phyloP scores from a whole-genome alignment of 148 eudicot species.

The Gaultheria prostrata region DNA sequence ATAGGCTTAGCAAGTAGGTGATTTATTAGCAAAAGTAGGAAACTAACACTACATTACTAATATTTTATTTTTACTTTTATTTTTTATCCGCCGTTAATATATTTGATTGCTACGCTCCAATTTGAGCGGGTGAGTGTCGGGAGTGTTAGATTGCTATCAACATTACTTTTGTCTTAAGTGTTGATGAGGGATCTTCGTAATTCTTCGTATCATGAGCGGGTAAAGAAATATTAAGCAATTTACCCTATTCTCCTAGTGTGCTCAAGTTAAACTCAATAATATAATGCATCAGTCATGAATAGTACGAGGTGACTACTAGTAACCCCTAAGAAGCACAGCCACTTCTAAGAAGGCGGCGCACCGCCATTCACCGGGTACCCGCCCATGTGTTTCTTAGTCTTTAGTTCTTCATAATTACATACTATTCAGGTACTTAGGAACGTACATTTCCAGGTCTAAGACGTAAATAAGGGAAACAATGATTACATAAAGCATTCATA shows the following conservation, averaged over 20 bases:
- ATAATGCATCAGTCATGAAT: not conserved
- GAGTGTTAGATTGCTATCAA: too few species aligned
- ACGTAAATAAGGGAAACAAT: not conserved
- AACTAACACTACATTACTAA: too few species aligned
- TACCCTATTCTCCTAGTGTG: not conserved
- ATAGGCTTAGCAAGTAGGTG: too few species aligned
- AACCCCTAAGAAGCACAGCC: not conserved
- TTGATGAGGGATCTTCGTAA: not conserved
- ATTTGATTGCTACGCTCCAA: too few species aligned
- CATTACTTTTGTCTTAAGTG: too few species aligned
- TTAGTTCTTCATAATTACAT: not conserved
- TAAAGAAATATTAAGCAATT: not conserved
- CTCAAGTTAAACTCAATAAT: not conserved
- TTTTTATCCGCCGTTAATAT: too few species aligned
- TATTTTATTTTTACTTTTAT: too few species aligned
- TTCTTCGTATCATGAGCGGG: not conserved
- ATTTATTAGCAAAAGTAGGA: too few species aligned
- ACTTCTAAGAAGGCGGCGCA: not conserved
- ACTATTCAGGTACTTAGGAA: not conserved
- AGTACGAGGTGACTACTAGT: not conserved
- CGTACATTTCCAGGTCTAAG: constrained; percentile 2
- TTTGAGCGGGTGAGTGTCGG: too few species aligned
- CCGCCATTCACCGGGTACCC: not conserved
- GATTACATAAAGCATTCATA: not conserved
- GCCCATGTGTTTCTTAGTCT: not conserved